Evolutionary conservation across 805 yeast species (phyloP).

Genomic region (Zygoascus biomembranicola): DNA sequence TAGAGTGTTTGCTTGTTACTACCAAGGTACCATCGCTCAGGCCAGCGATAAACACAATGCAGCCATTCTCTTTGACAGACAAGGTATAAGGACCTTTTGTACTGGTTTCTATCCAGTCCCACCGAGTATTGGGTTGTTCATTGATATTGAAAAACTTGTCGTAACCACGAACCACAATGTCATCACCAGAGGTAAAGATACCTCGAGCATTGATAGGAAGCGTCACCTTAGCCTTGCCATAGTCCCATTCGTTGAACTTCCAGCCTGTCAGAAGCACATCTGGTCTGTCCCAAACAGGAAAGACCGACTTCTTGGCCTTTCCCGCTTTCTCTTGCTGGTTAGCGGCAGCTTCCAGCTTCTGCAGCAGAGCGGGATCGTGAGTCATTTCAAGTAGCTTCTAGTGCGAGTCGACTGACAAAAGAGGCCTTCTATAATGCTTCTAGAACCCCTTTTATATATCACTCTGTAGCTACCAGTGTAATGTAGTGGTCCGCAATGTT

Average conservation of each 20-base stretch:
- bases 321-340: constrained; percentile 13
- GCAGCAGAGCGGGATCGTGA: constrained; percentile 4
- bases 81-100: constrained; percentile 74
- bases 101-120: constrained; percentile 35
- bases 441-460: too few relatives aligned
- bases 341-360: constrained; percentile 2
- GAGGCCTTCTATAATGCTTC: background rate
- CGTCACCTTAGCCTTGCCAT: constrained; percentile 42
- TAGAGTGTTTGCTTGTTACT: constrained; percentile 87
- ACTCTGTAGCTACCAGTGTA: too few relatives aligned
- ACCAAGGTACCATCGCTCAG: constrained; percentile 65
- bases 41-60: constrained; percentile 78
- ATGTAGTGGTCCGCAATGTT: too few relatives aligned
- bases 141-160: constrained; percentile 85
- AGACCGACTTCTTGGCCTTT: constrained; percentile 11
- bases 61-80: constrained; percentile 87
- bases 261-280: constrained; percentile 36
- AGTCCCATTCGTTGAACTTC: constrained; percentile 91
- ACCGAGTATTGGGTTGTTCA: constrained; percentile 50
- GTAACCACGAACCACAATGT: constrained; percentile 76
- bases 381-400: background rate
- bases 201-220: constrained; percentile 83
- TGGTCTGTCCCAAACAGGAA: constrained; percentile 22
- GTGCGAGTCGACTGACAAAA: background rate
- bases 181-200: constrained; percentile 39